Evolutionary conservation across 768 basidiomycete species (phyloP), one percentile per base, ranked within the genome.

Genomic region (Galerina sulciceps): DNA sequence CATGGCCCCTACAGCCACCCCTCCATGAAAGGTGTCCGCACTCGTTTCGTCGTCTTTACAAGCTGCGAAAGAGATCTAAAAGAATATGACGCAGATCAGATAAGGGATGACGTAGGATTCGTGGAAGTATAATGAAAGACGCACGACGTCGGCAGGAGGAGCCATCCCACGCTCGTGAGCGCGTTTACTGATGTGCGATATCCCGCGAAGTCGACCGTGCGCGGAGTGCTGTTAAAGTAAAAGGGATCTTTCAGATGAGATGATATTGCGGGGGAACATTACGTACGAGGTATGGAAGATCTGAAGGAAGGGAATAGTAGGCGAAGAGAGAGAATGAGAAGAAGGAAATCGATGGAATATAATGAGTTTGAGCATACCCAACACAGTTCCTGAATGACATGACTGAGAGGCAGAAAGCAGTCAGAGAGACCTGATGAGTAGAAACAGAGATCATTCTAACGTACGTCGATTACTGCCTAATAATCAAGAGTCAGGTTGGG

Each of bases 1-100:
- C 87, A 92, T 92, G 4, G 90, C 91, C 1, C 91, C 91, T 4
- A 88, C 86, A 0, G 89, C 86, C 6, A 83, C 76, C 17, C 86
- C 87, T n/a, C 76, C 79, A 41, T 82, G 75, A 49, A 82, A 82
- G 0, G 88, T 89, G 67, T 91, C 91, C 0, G 87, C 86, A 66
- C 90, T 91, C 6, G 83, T 90, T 67, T 90, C 84, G 43, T 81
- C 80, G 66, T 91, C 91, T 58, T 84, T 80, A 65, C 90, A 90
- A 18, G 84, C 90, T 14, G 89, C 84, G 66, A 86, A 89, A 4
- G 84, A 88, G 44, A 92, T 86, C 85, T 89, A 36, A 4, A 18
- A 43, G 10, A 35, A 18, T 22, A 20, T 9, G 26, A 20, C 10
- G 36, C 38, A 10, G 42, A 4, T 10, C 31, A 45, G 5, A 37